Evolutionary conservation across 2,329 filamentous ascomycete species (phyloP), one percentile per base, ranked within the genome.

Genomic region (Fusarium mangiferae): DNA sequence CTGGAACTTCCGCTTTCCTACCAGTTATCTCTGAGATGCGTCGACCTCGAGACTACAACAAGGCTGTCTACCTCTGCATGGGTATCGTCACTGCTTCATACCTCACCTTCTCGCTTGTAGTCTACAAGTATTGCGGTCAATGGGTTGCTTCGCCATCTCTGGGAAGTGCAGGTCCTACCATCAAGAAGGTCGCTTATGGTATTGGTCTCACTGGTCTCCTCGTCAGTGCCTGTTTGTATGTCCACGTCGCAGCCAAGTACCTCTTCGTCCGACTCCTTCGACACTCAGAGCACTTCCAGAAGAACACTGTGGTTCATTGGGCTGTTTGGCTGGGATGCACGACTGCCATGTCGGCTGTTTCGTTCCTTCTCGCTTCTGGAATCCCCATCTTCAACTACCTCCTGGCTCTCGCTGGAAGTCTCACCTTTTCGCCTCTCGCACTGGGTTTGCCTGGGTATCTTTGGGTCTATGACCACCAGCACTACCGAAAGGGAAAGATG

Each of bases 1-100:
- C 87, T 1, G 88, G 86, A 22, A 75, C 75, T 2, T 76, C 75
- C 4, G 70, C 77, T 36, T 79, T 74, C 35, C 46, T 78, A 6
- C 28, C 89, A 85, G 9, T 85, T 81, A 89, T 90, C 60, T 86
- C 85, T 1, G 89, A 91, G 80, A 91, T 91, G 89, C 70, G 72
- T 41, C 52, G 46, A 49, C 77, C 77, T 11, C 66, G 73, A 36
- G 70, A 78, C 52, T 78, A 75, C 38, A 73, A 70, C 35, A 78
- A 79, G 62, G 78, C 80, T 6, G 70, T 74, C 2, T 70, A 77
- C 26, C 38, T 77, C 5, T 75, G 75, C 9, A 76, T 77, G 36
- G 59, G 72, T 26, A 52, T 80, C 14, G 77, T 81, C 10, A 70
- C 72, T 1, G 72, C 72, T 24, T 66, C 79, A 15, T 81, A 81